Conservation (phyloP, 2,329 filamentous ascomycete species). For the Microcyclospora pomicola region DNA sequence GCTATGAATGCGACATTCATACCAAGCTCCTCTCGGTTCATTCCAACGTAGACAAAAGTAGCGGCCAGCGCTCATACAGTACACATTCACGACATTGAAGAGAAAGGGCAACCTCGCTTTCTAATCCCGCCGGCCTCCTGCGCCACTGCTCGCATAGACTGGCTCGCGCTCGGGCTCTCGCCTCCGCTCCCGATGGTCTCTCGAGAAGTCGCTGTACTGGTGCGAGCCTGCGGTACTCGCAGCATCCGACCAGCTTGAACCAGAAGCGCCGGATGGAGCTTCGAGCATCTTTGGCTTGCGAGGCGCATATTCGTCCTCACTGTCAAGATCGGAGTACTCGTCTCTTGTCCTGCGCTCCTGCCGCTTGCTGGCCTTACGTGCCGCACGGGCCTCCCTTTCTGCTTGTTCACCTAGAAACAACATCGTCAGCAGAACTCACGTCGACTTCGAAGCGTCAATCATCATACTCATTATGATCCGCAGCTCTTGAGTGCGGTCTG, state of each 20-base stretch:
- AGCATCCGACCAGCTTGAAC: neutral
- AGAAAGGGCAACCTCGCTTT: too few relatives aligned
- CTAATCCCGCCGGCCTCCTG: too few relatives aligned
- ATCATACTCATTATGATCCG: conserved; percentile 35
- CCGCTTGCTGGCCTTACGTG: conserved; percentile 16
- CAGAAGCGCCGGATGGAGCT: conserved; percentile 11
- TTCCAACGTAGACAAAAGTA: too few relatives aligned
- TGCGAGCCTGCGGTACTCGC: conserved; percentile 6
- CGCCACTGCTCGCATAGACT: too few relatives aligned
- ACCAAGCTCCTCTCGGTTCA: too few relatives aligned
- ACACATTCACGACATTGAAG: too few relatives aligned
- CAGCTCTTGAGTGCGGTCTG: conserved; percentile 65
- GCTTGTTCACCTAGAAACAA: conserved; percentile 16
- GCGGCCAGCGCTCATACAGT: too few relatives aligned
- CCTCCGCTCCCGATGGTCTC: conserved; percentile 15
- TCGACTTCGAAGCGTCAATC: conserved; percentile 1
- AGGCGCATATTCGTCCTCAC: conserved; percentile 20
- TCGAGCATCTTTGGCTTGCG: conserved; percentile 22
- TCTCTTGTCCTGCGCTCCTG: conserved; percentile 18
- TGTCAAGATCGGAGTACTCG: conserved; percentile 22
- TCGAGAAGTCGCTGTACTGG: conserved; percentile 14
- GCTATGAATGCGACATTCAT: too few relatives aligned
- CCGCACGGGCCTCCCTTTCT: conserved; percentile 16
- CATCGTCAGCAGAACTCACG: conserved; percentile 2
- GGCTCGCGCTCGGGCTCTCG: conserved; percentile 3